Base-by-base conservation (phyloP, 257 asterid genomes). In the Lycium ferocissimum region DNA sequence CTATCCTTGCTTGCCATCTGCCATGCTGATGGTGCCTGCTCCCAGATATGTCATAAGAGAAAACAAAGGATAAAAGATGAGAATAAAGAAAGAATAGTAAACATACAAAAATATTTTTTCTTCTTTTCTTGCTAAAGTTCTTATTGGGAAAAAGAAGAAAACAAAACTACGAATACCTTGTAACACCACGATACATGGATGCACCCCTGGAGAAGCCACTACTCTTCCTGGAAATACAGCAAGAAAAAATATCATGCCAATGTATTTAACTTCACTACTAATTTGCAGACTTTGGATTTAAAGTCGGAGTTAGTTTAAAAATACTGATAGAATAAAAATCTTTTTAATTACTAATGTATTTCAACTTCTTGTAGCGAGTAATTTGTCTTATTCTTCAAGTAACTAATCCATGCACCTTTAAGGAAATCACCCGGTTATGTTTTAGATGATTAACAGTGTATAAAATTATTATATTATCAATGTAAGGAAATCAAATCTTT, bases 1-100 rank as follows among this genome's bases (percentile, higher is more conserved):
- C 99, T 2, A 94, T 95, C 89, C 98, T 90, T 80, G 98, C 98
- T 84, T 95, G 98, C 98, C 98, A 94, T 87, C 97, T 92, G 82
- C 98, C 98, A 84, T 95, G 98, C 92, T 95, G 98, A 81, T 95
- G 99, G 85, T 95, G 99, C 92, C 98, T 95, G 89, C 76, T 90
- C 62, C 70, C 58, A 84, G 79, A 87, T 59, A 75, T 65, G 79
- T 85, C 80, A 71, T 83, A 87, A 72, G 57, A 47, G 51, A 57
- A 20, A 81, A 49, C 82, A 35, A 70, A 78, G 40, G 35, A 47
- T 43, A 18, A 61, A 83, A 8, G 18, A 79, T 53, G 9, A 53
- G 75, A 26, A 15, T 15, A 33, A 6, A 33, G 9, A 20, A n/a
- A 35, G 1, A 22, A 13, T 17, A 61, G 12, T 59, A 4, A 26